phyloP scores from a whole-genome alignment of 2,329 filamentous ascomycete species.

The Aspergillus fischeri region DNA sequence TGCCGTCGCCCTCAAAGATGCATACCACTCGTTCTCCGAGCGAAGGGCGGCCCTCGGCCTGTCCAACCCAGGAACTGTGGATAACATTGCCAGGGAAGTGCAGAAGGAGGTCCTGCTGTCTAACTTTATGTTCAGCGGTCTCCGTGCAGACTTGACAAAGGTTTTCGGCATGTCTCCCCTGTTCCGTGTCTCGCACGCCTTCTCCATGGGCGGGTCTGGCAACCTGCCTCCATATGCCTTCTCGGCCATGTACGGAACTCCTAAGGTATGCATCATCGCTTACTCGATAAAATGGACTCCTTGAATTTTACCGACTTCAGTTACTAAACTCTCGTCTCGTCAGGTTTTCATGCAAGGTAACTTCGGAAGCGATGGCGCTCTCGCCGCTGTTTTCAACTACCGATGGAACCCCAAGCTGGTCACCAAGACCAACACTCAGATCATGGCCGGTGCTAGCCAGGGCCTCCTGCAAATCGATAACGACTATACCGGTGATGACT shows the following conservation, averaged over 20 bases:
- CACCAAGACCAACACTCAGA: slow-evolving; percentile 82
- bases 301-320: not conserved
- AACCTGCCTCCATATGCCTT: slow-evolving; percentile 88
- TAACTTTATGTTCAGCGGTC: slow-evolving; percentile 94
- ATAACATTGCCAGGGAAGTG: slow-evolving; percentile 85
- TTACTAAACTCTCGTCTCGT: slow-evolving; percentile 8
- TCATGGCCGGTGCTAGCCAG: slow-evolving; percentile 71
- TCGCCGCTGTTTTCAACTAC: slow-evolving; percentile 89
- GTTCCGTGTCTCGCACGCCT: slow-evolving; percentile 96
- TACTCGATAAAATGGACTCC: not conserved
- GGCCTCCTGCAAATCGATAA: slow-evolving; percentile 92
- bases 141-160: slow-evolving; percentile 95
- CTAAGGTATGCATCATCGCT: slow-evolving; percentile 63
- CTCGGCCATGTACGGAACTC: slow-evolving; percentile 87
- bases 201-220: slow-evolving; percentile 84
- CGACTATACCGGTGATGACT: slow-evolving; percentile 90
- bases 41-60: slow-evolving; percentile 84
- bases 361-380: slow-evolving; percentile 84
- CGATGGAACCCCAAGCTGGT: slow-evolving; percentile 77
- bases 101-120: slow-evolving; percentile 94
- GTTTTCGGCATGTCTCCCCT: slow-evolving; percentile 88
- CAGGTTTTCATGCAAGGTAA: slow-evolving; percentile 95
- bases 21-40: slow-evolving; percentile 75
- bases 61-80: slow-evolving; percentile 86
- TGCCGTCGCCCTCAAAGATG: slow-evolving; percentile 66